Evolutionary conservation across 1,284 basidiomycete species (phyloP), one percentile per base, ranked within the genome.

Genomic region (Ustilago trichophora): DNA sequence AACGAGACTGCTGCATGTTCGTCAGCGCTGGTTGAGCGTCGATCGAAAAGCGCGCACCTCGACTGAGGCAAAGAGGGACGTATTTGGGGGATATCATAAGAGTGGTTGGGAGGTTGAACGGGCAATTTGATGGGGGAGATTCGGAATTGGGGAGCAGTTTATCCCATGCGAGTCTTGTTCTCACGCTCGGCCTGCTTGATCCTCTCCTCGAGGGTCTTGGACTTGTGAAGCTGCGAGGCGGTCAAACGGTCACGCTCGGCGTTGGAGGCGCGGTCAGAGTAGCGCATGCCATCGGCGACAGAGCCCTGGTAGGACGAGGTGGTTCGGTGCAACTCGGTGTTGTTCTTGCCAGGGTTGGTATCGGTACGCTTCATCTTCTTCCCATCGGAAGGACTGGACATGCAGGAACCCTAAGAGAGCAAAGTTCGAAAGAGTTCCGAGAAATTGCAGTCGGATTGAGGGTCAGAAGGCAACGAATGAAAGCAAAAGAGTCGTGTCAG

Each of bases 251-350:
- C 69, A 26, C 75, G 70, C 48, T 72, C 74, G 25, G 53, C 54
- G 21, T 36, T 24, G 46, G 36, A 38, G 21, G 42, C 34, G 44
- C 78, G 72, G 71, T 81, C 79, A 18, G 79, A 81, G 77, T 81
- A 81, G 24, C 79, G 58, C 68, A 76, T 80, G 38, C 70, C 68
- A 27, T 81, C 79, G 18, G 79, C 78, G 37, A 80, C 76, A 31
- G 72, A 73, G 51, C 79, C 79, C 48, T 80, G 78, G 74, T 77
- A 81, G 25, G 79, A 80, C 13, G 78, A 80, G 22, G 79, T 80
- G 56, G 78, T 80, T 34, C 79, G 76, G 50, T 79, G 79, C 36
- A 81, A 67, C 59, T 78, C 79, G 56, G 78, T 80, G 63, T 69
- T 71, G 55, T 62, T 69, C 50, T 64, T 65, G 44, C 57, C 53